These are phyloP conservation scores for Aphanomyces invadans DNA, from an alignment of 352 stramenopile genomes.

Conservation along the genomic window DNA sequence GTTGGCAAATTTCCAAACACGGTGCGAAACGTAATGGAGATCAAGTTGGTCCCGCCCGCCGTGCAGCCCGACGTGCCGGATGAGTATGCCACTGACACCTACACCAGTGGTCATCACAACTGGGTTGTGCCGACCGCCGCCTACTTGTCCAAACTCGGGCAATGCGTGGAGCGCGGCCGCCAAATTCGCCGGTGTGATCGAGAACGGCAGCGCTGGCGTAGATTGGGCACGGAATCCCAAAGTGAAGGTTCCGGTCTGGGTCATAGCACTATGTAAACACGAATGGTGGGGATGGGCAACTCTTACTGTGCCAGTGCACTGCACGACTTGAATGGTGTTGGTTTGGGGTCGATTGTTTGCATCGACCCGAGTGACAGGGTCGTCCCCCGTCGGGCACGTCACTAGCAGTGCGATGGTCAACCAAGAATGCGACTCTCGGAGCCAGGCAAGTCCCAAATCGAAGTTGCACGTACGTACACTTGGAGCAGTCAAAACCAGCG, in stretches of 20 bases:
- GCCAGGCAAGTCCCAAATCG: too few species aligned
- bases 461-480: constrained; percentile 16
- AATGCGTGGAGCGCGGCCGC: constrained; percentile 35
- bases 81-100: constrained; percentile 41
- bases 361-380: constrained; percentile 60
- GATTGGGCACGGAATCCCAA: constrained; percentile 60
- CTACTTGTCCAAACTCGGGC: constrained; percentile 36
- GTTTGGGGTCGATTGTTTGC: constrained; percentile 36
- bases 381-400: constrained; percentile 86
- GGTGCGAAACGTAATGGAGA: constrained; percentile 55
- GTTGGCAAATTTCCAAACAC: constrained; percentile 58
- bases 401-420: constrained; percentile 24
- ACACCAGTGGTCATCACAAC: not conserved
- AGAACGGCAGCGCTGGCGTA: constrained; percentile 50
- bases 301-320: constrained; percentile 39
- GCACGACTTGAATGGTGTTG: constrained; percentile 75
- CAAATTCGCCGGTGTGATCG: constrained; percentile 28
- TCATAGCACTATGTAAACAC: not conserved
- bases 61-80: constrained; percentile 35
- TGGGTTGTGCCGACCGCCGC: too few species aligned
- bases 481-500: constrained; percentile 84
- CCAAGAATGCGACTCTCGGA: too few species aligned
- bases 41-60: constrained; percentile 38
- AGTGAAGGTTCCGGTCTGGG: constrained; percentile 47
- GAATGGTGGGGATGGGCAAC: not conserved